Evolutionary conservation across 768 basidiomycete species (phyloP).

Genomic region (Tulasnella sp.): DNA sequence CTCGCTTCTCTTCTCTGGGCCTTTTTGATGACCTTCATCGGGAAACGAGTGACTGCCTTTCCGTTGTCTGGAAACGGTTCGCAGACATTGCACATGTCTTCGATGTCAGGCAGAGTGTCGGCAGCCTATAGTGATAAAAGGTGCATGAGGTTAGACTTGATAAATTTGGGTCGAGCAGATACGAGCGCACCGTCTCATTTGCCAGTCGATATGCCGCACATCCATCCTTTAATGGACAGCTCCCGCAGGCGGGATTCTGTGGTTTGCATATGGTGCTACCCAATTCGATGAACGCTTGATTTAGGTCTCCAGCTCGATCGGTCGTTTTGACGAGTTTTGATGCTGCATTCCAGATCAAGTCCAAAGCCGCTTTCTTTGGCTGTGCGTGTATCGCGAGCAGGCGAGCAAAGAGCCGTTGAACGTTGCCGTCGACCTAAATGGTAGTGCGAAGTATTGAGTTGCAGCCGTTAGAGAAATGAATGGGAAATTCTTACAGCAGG

Average conservation of each 20-base stretch:
- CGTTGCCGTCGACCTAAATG: constrained; percentile 67
- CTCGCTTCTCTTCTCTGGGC: constrained; percentile 78
- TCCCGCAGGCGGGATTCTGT: constrained; percentile 61
- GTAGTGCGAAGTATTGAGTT: background rate
- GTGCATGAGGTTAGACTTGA: constrained; percentile 10
- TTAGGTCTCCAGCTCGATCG: constrained; percentile 69
- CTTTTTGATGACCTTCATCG: constrained; percentile 79
- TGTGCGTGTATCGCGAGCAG: constrained; percentile 73
- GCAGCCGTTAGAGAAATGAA: background rate
- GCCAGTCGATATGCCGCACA: constrained; percentile 54
- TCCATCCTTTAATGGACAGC: constrained; percentile 61
- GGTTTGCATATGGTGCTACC: constrained; percentile 90
- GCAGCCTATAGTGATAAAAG: constrained; percentile 24
- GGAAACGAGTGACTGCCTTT: constrained; percentile 60
- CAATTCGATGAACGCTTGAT: constrained; percentile 90
- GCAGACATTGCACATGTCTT: constrained; percentile 67
- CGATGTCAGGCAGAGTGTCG: constrained; percentile 47
- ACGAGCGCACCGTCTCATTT: constrained; percentile 1
- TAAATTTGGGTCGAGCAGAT: constrained; percentile 1
- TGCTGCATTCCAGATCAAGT: constrained; percentile 78
- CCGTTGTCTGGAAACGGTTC: constrained; percentile 39
- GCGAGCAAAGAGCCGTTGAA: constrained; percentile 76
- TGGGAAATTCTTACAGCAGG: constrained; percentile 60
- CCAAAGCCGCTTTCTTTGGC: constrained; percentile 72
- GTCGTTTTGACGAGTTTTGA: constrained; percentile 52